Conservation (phyloP, 139 green algal genomes). For the Auxenochlorella pyrenoidosa region DNA sequence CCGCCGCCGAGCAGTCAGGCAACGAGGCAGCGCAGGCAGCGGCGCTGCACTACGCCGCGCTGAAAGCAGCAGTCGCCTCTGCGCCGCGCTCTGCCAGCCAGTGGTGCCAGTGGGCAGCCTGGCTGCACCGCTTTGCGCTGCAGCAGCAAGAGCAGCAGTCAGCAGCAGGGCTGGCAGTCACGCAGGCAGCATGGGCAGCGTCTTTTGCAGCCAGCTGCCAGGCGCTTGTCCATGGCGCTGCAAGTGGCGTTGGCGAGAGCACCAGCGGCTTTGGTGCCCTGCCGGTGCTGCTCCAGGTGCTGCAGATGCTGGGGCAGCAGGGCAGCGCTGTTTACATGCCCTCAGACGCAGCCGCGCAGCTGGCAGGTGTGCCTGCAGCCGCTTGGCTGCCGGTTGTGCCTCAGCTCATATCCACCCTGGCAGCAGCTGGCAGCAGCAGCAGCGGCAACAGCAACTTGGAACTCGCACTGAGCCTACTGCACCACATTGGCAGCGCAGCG, state of each 20-base stretch:
- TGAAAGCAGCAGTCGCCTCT: conserved; percentile 2
- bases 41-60: conserved; percentile 21
- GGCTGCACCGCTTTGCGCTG: not conserved
- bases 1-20: not conserved
- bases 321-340: not conserved
- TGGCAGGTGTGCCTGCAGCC: conserved; percentile 34
- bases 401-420: conserved; percentile 71
- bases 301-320: not conserved
- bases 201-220: conserved; percentile 8
- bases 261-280: not conserved
- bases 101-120: conserved; percentile 17
- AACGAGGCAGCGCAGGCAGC: not conserved
- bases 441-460: not conserved
- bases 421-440: not conserved
- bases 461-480: conserved; percentile 28
- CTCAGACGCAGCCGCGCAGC: not conserved
- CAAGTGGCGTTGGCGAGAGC: not conserved
- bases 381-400: conserved; percentile 61
- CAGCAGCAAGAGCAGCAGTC: conserved; percentile 9
- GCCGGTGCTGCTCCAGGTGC: not conserved
- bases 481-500: conserved; percentile 39
- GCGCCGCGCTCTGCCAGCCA: not conserved
- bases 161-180: not conserved
- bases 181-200: not conserved
- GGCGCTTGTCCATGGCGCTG: not conserved